Percentiles rank a stretch among this genome's conserved stretches.
Evolutionary conservation across 176 grass and related monocot species (phyloP).

Genomic region (Miscanthus lutarioriparius): DNA sequence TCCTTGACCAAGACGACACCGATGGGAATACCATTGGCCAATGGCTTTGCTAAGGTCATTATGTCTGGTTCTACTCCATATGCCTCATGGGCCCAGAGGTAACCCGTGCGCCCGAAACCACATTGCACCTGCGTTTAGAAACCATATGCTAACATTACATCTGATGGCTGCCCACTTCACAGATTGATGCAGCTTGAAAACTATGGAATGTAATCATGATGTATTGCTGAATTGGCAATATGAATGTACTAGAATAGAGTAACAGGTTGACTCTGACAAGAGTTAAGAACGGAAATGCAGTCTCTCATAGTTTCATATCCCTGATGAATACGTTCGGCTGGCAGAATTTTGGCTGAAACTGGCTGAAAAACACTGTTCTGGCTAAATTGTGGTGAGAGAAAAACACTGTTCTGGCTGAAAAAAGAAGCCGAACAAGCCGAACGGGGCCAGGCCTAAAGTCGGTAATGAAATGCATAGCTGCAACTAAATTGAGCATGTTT

Average conservation of each 20-base stretch:
- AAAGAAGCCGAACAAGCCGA: too few species aligned
- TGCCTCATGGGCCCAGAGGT: slow-evolving; percentile 76
- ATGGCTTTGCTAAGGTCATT: slow-evolving; percentile 87
- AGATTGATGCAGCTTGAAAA: background rate
- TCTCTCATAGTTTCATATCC: too few species aligned
- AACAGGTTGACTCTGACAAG: background rate
- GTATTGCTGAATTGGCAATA: background rate
- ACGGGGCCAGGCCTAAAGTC: too few species aligned
- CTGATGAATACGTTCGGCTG: too few species aligned
- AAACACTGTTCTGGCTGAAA: too few species aligned
- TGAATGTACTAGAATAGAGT: background rate
- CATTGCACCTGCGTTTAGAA: slow-evolving; percentile 68
- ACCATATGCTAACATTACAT: background rate
- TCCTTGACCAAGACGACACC: slow-evolving; percentile 64
- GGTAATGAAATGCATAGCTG: background rate
- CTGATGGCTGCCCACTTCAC: background rate
- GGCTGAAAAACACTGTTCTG: too few species aligned
- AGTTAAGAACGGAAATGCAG: background rate
- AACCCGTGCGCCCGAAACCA: slow-evolving; percentile 73
- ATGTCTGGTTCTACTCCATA: slow-evolving; percentile 65
- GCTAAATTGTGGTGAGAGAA: too few species aligned
- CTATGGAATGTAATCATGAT: background rate
- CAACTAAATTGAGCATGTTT: background rate
- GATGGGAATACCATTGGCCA: slow-evolving; percentile 74
- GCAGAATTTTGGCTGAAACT: too few species aligned